These are phyloP conservation scores for Microstegium vimineum DNA, from an alignment of 176 grass and related monocot genomes.

Conservation along the genomic window DNA sequence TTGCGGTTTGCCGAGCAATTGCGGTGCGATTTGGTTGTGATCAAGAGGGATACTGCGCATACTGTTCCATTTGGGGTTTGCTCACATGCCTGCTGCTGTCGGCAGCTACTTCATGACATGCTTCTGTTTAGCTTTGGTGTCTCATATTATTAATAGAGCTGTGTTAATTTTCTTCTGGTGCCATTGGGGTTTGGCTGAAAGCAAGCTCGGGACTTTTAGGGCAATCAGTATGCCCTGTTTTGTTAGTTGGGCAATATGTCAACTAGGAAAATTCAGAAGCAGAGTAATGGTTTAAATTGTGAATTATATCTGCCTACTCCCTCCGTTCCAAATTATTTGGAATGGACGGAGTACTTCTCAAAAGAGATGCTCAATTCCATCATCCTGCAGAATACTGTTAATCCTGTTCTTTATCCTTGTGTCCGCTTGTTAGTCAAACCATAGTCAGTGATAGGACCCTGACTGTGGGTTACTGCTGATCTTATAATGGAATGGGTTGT, in stretches of 20 bases:
- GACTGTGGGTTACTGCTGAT: not conserved
- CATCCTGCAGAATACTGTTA: not conserved
- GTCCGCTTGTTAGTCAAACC: not conserved
- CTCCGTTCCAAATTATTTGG: not conserved
- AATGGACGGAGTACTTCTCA: no score
- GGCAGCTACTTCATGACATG: no score
- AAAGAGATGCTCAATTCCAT: not conserved
- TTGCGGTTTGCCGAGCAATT: not conserved
- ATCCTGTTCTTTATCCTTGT: not conserved
- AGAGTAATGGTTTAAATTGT: not conserved
- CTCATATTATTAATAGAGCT: not conserved
- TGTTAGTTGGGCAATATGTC: not conserved
- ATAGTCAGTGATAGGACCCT: not conserved
- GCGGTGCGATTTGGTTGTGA: not conserved
- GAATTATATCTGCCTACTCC: not conserved
- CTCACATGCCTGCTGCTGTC: not conserved
- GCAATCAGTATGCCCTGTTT: not conserved
- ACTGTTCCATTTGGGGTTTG: conserved; percentile 7
- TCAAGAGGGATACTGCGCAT: not conserved
- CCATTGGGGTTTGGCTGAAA: not conserved
- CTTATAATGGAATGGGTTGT: not conserved
- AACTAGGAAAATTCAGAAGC: not conserved
- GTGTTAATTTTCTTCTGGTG: not conserved
- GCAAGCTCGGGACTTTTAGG: not conserved
- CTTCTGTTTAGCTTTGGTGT: not conserved